Evolutionary conservation across 345 rosid genomes (phyloP), one percentile per base, ranked within the genome.

Genomic region (Gossypium raimondii): DNA sequence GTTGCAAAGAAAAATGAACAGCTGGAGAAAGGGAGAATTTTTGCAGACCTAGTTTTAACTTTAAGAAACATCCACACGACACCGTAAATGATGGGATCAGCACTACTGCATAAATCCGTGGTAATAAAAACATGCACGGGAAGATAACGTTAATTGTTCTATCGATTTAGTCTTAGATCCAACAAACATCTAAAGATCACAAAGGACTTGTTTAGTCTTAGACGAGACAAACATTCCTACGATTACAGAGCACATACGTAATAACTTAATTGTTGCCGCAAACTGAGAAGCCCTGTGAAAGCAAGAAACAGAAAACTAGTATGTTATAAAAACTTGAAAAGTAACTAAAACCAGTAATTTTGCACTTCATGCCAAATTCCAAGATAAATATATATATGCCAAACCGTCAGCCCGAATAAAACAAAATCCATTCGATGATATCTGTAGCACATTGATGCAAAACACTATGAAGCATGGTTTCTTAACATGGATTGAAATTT

Each of bases 261-360:
- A 48, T 47, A 67, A 67, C 11, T 29, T 16, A 25, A 27, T 69
- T 45, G 25, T 0, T 9, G 24, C 72, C 27, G 58, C 58, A 48
- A 25, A 50, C 25, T 0, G 0, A 10, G 24, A 25, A 3, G 22
- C 59, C 73, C 73, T 69, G 59, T 4, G 24, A 27, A 56, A 56
- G 60, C 20, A 56, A 25, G 48, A 64, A 51, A 25, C 34, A 50
- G 72, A 66, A 68, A 68, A 68, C 20, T 27, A 25, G 41, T n/a
- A 27, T 51, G 9, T 68, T 27, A 56, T 9, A 27, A 69, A 51
- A 2, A 22, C 9, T 22, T 16, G 62, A 22, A 45, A 16, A 14
- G 10, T 0, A 27, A 48, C n/a, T 47, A 48, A 48, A 48, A 48
- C 57, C 50, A 12, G 7, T 1, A 47, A 18, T 7, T 12, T 20